Evolutionary conservation across 306 rosid species (phyloP), one percentile per base, ranked within the genome.

Genomic region (Corylus americana): DNA sequence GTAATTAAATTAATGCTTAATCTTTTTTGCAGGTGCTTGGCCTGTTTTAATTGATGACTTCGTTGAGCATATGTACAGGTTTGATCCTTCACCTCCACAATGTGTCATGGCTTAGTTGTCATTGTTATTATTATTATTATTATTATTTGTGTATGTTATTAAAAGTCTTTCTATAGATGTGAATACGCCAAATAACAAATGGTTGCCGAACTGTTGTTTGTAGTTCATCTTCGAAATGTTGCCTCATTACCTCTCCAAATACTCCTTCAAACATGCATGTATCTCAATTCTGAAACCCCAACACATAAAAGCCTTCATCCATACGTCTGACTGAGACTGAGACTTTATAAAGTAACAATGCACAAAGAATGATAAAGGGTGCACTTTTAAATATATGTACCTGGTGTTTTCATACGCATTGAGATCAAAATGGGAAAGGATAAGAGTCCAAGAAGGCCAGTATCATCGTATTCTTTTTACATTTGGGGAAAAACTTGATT

Each of bases 61-160:
- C 31, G 98, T 96, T 2, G 98, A 96, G 86, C 96, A 93, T 47
- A 90, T 93, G 96, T 89, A 93, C 96, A 96, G 99, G 99, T 96
- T 82, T 64, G 89, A 71, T 84, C 83, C 80, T 84, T 53, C 80
- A 25, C 82, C 72, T 63, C 17, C 31, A 49, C 39, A 55, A 58
- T 53, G 71, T 55, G 48, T 78, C 77, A 11, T 61, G 74, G 42
- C 75, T 25, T 68, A 55, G 22, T 78, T 63, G 10, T 25, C 13
- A 0, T 4, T 27, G 42, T 42, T 31, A 3, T 31, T 31, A 18
- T 78, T 63, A 7, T 25, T 25, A 2, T 3, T 45, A 29, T n/a
- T 49, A 6, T 49, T 22, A 7, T 49, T 8, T 7, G 1, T 57
- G 2, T 17, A 42, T 47, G 10, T 42, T 77, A 29, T 13, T 18